Evolutionary conservation across 2,329 filamentous ascomycete genomes (phyloP).

Genomic region (Coniochaeta sp.): DNA sequence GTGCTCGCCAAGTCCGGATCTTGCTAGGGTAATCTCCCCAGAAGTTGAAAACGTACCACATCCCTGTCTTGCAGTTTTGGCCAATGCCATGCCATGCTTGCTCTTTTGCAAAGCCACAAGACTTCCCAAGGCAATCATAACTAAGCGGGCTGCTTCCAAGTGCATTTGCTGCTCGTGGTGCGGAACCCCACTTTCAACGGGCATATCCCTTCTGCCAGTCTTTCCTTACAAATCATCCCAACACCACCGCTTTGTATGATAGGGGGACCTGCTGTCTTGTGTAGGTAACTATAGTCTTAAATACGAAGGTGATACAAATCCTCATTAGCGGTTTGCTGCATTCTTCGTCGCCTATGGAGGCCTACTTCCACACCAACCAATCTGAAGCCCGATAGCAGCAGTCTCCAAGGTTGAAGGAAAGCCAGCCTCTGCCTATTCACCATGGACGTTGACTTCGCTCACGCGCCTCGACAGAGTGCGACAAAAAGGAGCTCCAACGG

Average conservation of each 20-base stretch:
- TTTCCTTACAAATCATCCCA: background rate
- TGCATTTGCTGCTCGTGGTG: too few species aligned
- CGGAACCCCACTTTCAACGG: background rate
- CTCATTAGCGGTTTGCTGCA: background rate
- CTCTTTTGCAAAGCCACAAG: too few species aligned
- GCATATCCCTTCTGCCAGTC: background rate
- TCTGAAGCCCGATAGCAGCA: background rate
- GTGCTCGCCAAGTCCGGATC: too few species aligned
- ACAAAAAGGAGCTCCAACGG: slow-evolving; percentile 32
- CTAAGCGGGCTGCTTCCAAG: too few species aligned
- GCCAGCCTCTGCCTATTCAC: background rate
- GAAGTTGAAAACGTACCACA: too few species aligned
- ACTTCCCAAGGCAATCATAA: too few species aligned
- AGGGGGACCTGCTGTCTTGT: background rate
- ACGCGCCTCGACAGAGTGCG: background rate
- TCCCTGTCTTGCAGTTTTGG: too few species aligned
- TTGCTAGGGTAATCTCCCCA: too few species aligned
- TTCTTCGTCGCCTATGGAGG: background rate
- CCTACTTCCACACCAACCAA: background rate
- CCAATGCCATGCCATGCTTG: too few species aligned
- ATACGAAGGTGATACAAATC: background rate
- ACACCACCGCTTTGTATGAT: background rate
- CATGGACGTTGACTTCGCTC: background rate
- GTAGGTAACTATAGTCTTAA: background rate
- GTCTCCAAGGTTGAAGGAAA: background rate